Evolutionary conservation across 2,329 filamentous ascomycete species (phyloP).

Genomic region (Onygenales sp.): DNA sequence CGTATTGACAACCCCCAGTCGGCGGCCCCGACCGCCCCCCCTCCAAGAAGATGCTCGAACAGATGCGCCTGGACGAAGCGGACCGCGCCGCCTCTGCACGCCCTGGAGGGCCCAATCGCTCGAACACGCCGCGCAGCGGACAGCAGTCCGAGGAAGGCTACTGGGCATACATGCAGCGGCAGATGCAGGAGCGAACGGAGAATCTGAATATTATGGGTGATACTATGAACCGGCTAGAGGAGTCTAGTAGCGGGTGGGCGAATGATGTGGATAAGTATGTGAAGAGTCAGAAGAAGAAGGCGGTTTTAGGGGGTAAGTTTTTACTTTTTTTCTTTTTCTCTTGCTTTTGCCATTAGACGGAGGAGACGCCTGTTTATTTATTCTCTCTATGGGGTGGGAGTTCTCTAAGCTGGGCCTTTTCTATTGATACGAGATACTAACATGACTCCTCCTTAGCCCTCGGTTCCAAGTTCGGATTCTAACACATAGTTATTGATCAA

Average conservation of each 20-base stretch:
- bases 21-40: slow-evolving; percentile 80
- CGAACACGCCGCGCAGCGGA: not conserved
- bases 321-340: not conserved
- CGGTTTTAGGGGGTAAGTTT: slow-evolving; percentile 57
- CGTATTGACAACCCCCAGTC: slow-evolving; percentile 36
- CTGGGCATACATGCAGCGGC: slow-evolving; percentile 71
- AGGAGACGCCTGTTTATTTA: too few relatives aligned
- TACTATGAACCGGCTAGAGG: slow-evolving; percentile 70
- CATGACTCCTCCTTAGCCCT: slow-evolving; percentile 18
- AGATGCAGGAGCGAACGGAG: slow-evolving; percentile 85
- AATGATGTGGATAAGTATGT: slow-evolving; percentile 84
- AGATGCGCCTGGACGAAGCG: slow-evolving; percentile 64
- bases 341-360: not conserved
- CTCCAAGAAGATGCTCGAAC: slow-evolving; percentile 78
- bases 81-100: slow-evolving; percentile 12
- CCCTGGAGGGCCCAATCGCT: slow-evolving; percentile 23
- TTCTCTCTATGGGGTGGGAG: too few relatives aligned
- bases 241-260: slow-evolving; percentile 73
- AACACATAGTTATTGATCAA: slow-evolving; percentile 3
- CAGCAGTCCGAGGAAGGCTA: slow-evolving; percentile 51
- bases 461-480: slow-evolving; percentile 36
- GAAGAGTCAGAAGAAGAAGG: slow-evolving; percentile 73
- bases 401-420: not conserved
- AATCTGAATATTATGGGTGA: slow-evolving; percentile 75
- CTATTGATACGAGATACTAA: not conserved